Percentiles rank a stretch among this genome's conserved stretches.
Evolutionary conservation across 164 flowering plant genomes (phyloP).

Genomic region (Malania oleifera): DNA sequence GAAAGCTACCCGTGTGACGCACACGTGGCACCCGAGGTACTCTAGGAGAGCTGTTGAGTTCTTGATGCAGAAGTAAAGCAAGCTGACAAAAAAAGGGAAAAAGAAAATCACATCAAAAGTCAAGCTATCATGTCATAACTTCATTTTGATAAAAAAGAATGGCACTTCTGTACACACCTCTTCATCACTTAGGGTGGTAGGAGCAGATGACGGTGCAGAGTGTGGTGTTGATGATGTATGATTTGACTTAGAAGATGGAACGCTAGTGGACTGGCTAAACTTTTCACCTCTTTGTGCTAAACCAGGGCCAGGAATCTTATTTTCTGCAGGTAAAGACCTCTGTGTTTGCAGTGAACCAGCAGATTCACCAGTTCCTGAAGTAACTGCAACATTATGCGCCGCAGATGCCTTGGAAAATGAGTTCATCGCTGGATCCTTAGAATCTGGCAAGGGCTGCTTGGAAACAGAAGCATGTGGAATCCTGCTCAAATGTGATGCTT

Average conservation of each 20-base stretch:
- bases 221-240: slow-evolving; percentile 30
- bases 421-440: slow-evolving; percentile 39
- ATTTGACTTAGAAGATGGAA: slow-evolving; percentile 43
- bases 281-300: slow-evolving; percentile 50
- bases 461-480: slow-evolving; percentile 29
- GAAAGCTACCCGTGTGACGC: slow-evolving; percentile 70
- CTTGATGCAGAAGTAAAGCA: slow-evolving; percentile 88
- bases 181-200: slow-evolving; percentile 77
- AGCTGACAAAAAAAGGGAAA: slow-evolving; percentile 51
- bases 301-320: slow-evolving; percentile 35
- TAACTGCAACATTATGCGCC: slow-evolving; percentile 17
- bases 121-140: too few relatives aligned
- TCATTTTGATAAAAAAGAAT: too few relatives aligned
- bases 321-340: slow-evolving; percentile 33
- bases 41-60: slow-evolving; percentile 96
- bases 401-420: slow-evolving; percentile 48
- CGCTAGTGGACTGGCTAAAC: slow-evolving; percentile 32
- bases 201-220: slow-evolving; percentile 40
- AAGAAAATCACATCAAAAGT: not conserved
- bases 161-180: slow-evolving; percentile 44
- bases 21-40: slow-evolving; percentile 94
- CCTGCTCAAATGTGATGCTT: slow-evolving; percentile 40
- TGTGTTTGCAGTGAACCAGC: slow-evolving; percentile 31
- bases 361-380: slow-evolving; percentile 39
- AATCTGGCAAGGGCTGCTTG: slow-evolving; percentile 35